Base-by-base conservation (phyloP, 2,329 filamentous ascomycete genomes). In the Dissoconium aciculare region DNA sequence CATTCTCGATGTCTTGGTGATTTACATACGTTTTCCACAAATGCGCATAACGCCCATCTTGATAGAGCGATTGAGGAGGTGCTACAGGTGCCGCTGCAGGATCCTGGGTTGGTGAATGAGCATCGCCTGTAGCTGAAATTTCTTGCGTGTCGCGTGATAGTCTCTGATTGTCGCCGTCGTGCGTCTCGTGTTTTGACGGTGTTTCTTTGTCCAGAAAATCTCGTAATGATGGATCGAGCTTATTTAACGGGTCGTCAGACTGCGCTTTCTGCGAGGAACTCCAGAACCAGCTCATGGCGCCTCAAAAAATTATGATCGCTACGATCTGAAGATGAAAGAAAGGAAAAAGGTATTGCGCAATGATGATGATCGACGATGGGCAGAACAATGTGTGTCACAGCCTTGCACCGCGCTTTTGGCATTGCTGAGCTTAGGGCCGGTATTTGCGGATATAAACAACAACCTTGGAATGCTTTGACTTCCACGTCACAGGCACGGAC, bases 1-100 rank as follows among this genome's bases (percentile, higher is more conserved):
- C 71, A 28, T 69, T 65, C 47, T 87, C 77, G 37, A 91, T 60
- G 34, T 78, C 64, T 19, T 63, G 53, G 31, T 80, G 72, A 5
- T 87, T 76, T 35, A 69, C 69, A 64, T 98, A 98, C 35, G 71
- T 82, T 58, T 84, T 87, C 89, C 89, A 98, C 17, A 98, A 64
- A 53, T 95, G 71, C 33, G 85, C 83, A 57, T 80, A 81, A 36
- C 77, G 70, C 39, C 75, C 75, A 51, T 81, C 77, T 48, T 69
- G 66, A 48, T 64, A 79, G 11, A 76, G 60, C 10, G 72, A 77
- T 43, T 72, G 62, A 21, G 52, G 42, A 0, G 63, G 63, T 23
- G 19, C 19, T n/a, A 8, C 8, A n/a, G 19, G 8, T n/a, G 19
- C 19, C 8, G n/a, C 19, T 23, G 19, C 19, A 23, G 19, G n/a